A percentile compares a stretch with the other conserved stretches of the same genome.
These are phyloP conservation scores for Benincasa hispida DNA, from an alignment of 306 rosid species.

Conservation along the genomic window DNA sequence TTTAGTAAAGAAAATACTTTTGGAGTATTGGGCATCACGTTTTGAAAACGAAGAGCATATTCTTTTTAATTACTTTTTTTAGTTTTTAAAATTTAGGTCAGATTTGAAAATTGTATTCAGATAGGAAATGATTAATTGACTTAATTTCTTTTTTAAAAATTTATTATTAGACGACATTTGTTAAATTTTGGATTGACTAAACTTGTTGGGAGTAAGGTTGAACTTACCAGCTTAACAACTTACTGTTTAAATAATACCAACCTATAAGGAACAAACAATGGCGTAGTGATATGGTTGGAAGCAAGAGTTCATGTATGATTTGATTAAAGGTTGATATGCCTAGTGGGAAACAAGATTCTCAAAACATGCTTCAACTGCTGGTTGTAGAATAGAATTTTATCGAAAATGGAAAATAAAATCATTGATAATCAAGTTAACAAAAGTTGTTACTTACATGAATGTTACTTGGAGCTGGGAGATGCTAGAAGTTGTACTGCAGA, in stretches of 20 bases:
- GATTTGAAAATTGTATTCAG: neutral
- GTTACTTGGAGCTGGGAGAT: neutral
- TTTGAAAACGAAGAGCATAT: neutral
- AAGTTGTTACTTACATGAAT: neutral
- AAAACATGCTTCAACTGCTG: neutral
- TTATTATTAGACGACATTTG: neutral
- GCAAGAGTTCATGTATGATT: neutral
- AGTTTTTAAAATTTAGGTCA: neutral
- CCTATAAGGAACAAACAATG: neutral
- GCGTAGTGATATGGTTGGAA: neutral
- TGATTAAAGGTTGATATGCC: neutral
- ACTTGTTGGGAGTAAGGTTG: neutral
- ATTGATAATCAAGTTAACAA: neutral
- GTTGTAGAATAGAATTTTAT: neutral
- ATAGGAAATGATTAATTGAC: neutral
- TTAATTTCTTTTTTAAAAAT: neutral
- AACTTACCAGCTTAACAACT: neutral
- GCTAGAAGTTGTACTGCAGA: neutral
- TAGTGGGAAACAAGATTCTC: neutral
- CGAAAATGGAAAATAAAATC: neutral
- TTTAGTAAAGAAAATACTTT: neutral
- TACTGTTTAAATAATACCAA: neutral
- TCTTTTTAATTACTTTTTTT: neutral
- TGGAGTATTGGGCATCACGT: neutral
- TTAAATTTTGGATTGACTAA: neutral